Evolutionary conservation across 352 stramenopile species (phyloP).

Genomic region (Phytophthora pseudosyringae): DNA sequence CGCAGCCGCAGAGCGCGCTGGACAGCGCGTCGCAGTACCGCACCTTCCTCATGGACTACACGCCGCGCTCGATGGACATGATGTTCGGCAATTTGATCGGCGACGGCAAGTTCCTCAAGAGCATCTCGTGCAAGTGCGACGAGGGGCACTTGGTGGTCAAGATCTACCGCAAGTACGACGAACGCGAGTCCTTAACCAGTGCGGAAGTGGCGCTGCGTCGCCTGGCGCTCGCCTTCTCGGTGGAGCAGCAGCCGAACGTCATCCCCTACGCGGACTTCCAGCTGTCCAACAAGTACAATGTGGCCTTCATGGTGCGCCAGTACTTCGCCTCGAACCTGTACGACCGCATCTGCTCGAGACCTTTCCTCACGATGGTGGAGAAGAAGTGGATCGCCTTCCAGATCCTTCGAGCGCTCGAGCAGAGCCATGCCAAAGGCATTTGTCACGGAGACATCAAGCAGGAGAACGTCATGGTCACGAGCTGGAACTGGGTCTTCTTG

Average conservation of each 20-base stretch:
- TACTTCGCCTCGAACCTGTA: constrained; percentile 97
- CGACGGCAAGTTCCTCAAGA: constrained; percentile 92
- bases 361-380: constrained; percentile 95
- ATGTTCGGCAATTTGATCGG: constrained; percentile 88
- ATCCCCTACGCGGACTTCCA: constrained; percentile 86
- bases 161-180: constrained; percentile 89
- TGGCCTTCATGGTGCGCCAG: constrained; percentile 95
- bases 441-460: constrained; percentile 98
- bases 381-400: constrained; percentile 99
- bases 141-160: constrained; percentile 88
- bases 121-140: constrained; percentile 88
- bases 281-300: constrained; percentile 80
- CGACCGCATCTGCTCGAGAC: constrained; percentile 95
- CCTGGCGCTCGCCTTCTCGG: constrained; percentile 59
- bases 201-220: constrained; percentile 64
- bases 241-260: constrained; percentile 82
- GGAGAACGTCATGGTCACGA: constrained; percentile 99
- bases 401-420: constrained; percentile 93
- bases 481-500: constrained; percentile 97
- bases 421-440: constrained; percentile 93
- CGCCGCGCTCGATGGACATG: constrained; percentile 83
- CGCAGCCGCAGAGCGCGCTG: constrained; percentile 75
- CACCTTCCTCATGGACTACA: constrained; percentile 90
- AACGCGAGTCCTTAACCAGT: constrained; percentile 65
- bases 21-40: constrained; percentile 89